A percentile compares a stretch with the other conserved stretches of the same genome.
These are phyloP conservation scores for Rhypophila decipiens DNA, from an alignment of 495 filamentous ascomycete genomes.

Conservation along the genomic window DNA sequence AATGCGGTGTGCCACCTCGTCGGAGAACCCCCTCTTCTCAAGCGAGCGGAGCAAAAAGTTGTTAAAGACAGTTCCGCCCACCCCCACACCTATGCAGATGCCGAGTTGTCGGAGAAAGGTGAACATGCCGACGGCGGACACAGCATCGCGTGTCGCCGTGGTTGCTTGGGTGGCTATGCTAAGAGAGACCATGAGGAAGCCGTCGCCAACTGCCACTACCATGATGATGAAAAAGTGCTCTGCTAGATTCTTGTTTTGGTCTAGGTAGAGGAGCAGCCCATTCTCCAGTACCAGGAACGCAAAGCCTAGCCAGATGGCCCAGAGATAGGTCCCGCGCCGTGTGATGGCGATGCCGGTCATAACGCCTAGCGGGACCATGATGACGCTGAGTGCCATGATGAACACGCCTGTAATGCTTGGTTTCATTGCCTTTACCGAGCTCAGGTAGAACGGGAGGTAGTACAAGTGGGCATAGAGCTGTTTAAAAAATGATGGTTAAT, in stretches of 20 bases:
- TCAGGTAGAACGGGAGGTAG: constrained; percentile 60
- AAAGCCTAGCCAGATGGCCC: constrained; percentile 48
- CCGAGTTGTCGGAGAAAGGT: constrained; percentile 50
- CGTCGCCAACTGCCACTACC: constrained; percentile 42
- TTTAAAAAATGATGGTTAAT: too few relatives aligned
- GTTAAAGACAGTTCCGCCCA: constrained; percentile 54
- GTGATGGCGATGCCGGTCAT: constrained; percentile 39
- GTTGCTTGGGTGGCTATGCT: constrained; percentile 42
- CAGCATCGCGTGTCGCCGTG: constrained; percentile 17
- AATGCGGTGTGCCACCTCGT: constrained; percentile 24
- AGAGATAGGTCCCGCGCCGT: constrained; percentile 40
- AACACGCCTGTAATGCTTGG: constrained; percentile 52
- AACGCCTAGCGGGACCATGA: constrained; percentile 39
- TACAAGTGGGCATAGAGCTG: constrained; percentile 37
- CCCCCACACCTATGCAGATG: constrained; percentile 53
- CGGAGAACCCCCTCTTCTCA: constrained; percentile 25
- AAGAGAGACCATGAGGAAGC: constrained; percentile 40
- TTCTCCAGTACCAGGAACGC: constrained; percentile 39
- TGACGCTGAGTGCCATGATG: constrained; percentile 45
- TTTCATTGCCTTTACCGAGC: constrained; percentile 51
- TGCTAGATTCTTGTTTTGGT: constrained; percentile 30
- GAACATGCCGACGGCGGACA: constrained; percentile 44
- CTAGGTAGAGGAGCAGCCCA: constrained; percentile 38
- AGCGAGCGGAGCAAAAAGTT: constrained; percentile 31
- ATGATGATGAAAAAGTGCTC: constrained; percentile 46